phyloP scores from a whole-genome alignment of 768 basidiomycete genomes.

The Lactifluus pinguis region DNA sequence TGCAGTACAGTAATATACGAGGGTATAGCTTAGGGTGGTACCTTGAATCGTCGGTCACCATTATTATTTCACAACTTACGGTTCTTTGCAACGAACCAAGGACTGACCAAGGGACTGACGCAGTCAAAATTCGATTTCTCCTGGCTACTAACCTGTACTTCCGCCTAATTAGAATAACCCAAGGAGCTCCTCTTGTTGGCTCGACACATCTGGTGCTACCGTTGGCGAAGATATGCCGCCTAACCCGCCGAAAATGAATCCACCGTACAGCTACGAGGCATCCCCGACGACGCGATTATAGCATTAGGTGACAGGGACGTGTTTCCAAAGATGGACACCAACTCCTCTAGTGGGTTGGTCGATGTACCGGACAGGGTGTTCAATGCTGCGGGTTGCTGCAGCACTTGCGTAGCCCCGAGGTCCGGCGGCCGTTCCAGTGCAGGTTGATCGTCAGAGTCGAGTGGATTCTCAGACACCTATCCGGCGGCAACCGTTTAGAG shows the following conservation, averaged over 20 bases:
- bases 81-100: too few relatives aligned
- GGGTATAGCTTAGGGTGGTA: too few relatives aligned
- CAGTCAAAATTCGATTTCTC: not conserved
- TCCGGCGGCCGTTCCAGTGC: conserved; percentile 59
- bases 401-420: conserved; percentile 67
- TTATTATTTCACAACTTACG: too few relatives aligned
- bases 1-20: too few relatives aligned
- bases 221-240: conserved; percentile 10
- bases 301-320: conserved; percentile 26
- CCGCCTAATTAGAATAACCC: conserved; percentile 7
- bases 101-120: too few relatives aligned
- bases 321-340: conserved; percentile 84
- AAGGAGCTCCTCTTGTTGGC: conserved; percentile 10
- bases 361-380: conserved; percentile 73
- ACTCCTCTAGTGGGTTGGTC: conserved; percentile 83
- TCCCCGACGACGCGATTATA: conserved; percentile 9
- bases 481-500: conserved; percentile 88
- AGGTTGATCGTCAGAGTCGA: conserved; percentile 82
- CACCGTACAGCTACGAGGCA: conserved; percentile 10
- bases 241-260: conserved; percentile 10
- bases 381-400: conserved; percentile 62
- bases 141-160: conserved; percentile 8
- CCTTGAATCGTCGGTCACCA: too few relatives aligned
- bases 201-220: conserved; percentile 9
- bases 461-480: conserved; percentile 88